Base-by-base conservation (phyloP, 1,139 yeast species). In the Pichia sp. region DNA sequence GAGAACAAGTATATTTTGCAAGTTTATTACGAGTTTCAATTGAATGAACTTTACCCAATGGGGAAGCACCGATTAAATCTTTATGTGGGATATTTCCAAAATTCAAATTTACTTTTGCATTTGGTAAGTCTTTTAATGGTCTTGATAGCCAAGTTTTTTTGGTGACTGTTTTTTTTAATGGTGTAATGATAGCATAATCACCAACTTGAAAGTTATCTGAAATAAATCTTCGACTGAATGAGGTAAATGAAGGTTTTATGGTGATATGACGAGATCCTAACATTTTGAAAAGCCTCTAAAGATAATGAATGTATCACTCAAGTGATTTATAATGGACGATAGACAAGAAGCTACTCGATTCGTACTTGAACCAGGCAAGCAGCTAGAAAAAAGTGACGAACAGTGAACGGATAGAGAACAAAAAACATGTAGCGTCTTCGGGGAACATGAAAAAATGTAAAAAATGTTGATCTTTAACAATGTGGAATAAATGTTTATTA, bases 71-170 rank as follows among this genome's bases (percentile, higher is more conserved):
- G 10, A 70, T 52, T 11, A 70, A 55, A 14, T 59, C 60, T 11
- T 59, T 57, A 46, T 68, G 72, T 3, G 43, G 37, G 28, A 69
- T 54, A 18, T 43, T 40, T 1, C 71, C 70, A 15, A 52, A 50
- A 52, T 54, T 49, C 28, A 60, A 33, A 30, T 51, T 61, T 3
- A 50, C 43, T 2, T 21, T 40, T 6, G 41, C 40, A n/a, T 55
- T 58, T 3, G 53, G 45, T 9, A 39, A 24, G 8, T 41, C 43
- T 27, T 43, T 37, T 31, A 63, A 40, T 5, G 64, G 62, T 38
- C 54, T 54, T 3, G 65, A 53, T 6, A 63, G 46, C 57, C 63
- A 57, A 11, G 47, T 51, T 21, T 51, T 51, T n/a, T 38, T 39
- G 1, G 47, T 35, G 10, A 54, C 54, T 1, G 60, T 54, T 28